Evolutionary conservation across 2,329 filamentous ascomycete genomes (phyloP), one percentile per base, ranked within the genome.

Genomic region (Trichoderma atrobrunneum): DNA sequence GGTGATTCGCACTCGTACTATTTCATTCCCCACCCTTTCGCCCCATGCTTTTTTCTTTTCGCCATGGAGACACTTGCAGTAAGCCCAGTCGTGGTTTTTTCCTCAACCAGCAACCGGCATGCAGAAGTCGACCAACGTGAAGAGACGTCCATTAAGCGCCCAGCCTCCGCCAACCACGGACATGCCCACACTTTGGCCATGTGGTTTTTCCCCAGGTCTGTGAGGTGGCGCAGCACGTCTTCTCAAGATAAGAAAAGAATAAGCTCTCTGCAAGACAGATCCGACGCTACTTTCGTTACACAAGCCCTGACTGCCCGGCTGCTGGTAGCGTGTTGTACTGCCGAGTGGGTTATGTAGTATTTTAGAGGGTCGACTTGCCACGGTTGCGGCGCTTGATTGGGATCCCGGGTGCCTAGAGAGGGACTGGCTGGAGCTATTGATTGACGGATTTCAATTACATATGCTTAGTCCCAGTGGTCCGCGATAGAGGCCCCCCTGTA

Each of bases 201-300:
- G 21, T 32, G 24, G 34, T 36, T 30, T 57, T 32, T 60, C 26
- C 26, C 56, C 26, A 18, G 24, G 24, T 34, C 11, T 60, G 16
- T 12, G 34, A 28, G 60, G 32, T 16, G 11, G 32, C 32, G 36
- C 36, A 32, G 14, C 61, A 48, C 7, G 6, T 14, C 16, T 14
- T 30, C 26, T 30, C 24, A 24, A 67, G 57, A 59, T 67, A 67
- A 67, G 51, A 43, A 67, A 66, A 51, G 18, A 67, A 67, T 67
- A 67, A 67, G 54, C 64, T 67, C 51, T 57, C 56, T 48, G 56
- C 65, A 60, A n/a, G 54, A 68, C 24, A 43, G 64, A 67, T 67
- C 64, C 54, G 34, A 16, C 64, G 64, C 54, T 30, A 21, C 34
- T 32, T n/a, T 32, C 26, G 54, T 67, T 57, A 59, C 32, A 67